Conservation (phyloP, 225 moss, liverwort and hornwort genomes). For the Physcomitrellopsis africana region DNA sequence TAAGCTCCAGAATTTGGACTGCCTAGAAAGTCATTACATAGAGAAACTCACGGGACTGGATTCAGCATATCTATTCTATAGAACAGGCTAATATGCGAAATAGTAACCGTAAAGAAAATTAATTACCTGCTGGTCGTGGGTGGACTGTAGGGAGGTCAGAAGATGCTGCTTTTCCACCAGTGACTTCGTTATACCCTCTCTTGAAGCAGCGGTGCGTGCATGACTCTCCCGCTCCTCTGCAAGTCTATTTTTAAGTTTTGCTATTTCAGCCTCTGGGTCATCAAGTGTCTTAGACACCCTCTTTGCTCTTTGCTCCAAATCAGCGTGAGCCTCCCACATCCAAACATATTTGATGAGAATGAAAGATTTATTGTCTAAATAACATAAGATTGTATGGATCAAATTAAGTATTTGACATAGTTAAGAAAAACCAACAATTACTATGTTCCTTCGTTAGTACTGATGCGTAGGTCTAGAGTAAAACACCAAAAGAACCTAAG, state of each 20-base stretch:
- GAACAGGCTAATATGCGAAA: not conserved
- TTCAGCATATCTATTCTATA: not conserved
- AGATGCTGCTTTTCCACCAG: constrained; percentile 55
- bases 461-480: constrained; percentile 4
- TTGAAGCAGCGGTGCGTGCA: constrained; percentile 49
- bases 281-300: constrained; percentile 46
- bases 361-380: not conserved
- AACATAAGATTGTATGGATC: not conserved
- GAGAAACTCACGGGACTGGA: constrained; percentile 5
- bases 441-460: not conserved
- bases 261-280: constrained; percentile 47
- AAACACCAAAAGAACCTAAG: not conserved
- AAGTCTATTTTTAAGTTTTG: constrained; percentile 45
- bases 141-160: constrained; percentile 45
- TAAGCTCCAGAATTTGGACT: constrained; percentile 49
- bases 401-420: not conserved
- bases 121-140: constrained; percentile 53
- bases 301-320: constrained; percentile 46
- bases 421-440: constrained; percentile 13
- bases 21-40: constrained; percentile 35
- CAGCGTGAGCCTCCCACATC: constrained; percentile 38
- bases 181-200: constrained; percentile 41
- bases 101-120: not conserved
- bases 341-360: constrained; percentile 28
- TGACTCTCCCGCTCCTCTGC: constrained; percentile 50